Evolutionary conservation across 345 rosid species (phyloP), one percentile per base, ranked within the genome.

Genomic region (Populus simonii): DNA sequence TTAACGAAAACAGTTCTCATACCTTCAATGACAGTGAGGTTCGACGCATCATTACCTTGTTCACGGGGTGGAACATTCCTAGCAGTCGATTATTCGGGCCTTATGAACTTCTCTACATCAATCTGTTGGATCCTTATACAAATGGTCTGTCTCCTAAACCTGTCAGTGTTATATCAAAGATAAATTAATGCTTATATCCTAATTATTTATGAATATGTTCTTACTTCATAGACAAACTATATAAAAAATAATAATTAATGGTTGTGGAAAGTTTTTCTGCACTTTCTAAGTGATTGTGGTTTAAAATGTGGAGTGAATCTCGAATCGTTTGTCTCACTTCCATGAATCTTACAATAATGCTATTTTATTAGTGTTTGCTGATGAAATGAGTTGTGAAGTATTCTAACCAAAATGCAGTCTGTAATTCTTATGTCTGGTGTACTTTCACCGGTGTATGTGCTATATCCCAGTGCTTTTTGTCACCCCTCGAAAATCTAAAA

Each of bases 41-140:
- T 77, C 80, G 11, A 23, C 87, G 99, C 45, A 87, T 96, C 80
- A 75, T 79, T 69, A 25, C 51, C 69, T 82, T 83, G 88, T 93
- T 93, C 87, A 91, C 94, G 11, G 92, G 89, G 66, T 96, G 99
- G 99, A 71, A 5, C 27, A 90, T 96, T 76, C 80, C 49, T 31
- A 93, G 89, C 68, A 89, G 82, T 63, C 94, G 91, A 1, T 25
- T 91, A 74, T 96, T 90, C 84, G 99, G 99, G 47, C 98, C 99
- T 35, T 96, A 93, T 63, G 99, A 96, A 83, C 96, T 96, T 80
- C 80, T 96, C 76, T 78, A 82, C 84, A 86, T 91, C 88, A 87
- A 82, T 76, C 84, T 96, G 77, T 76, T 79, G 87, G 92, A 79
- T 1, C 86, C 89, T 33, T 96, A 96, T 83, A 65, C 8, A 68